Evolutionary conservation across 2,329 filamentous ascomycete species (phyloP).

Genomic region (Xylariaceae sp.): DNA sequence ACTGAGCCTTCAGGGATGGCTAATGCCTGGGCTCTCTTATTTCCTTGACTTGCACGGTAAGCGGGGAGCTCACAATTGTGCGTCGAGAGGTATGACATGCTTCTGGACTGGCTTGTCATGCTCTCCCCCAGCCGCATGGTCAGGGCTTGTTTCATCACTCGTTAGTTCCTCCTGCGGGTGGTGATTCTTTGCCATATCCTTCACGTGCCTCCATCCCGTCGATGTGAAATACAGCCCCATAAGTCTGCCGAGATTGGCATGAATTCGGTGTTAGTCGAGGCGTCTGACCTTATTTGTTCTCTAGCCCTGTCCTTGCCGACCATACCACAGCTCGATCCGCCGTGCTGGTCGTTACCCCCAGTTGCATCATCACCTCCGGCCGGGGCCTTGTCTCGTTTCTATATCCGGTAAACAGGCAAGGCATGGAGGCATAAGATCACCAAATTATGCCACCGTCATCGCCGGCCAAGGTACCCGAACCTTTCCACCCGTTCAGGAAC

Average conservation of each 20-base stretch:
- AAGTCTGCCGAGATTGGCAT: slow-evolving; percentile 20
- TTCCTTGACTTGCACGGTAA: slow-evolving; percentile 22
- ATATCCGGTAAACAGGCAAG: slow-evolving; percentile 45
- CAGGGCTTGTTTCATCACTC: slow-evolving; percentile 43
- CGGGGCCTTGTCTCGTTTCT: slow-evolving; percentile 42
- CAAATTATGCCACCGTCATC: slow-evolving; percentile 55
- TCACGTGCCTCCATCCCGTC: slow-evolving; percentile 37
- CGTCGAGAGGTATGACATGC: slow-evolving; percentile 27
- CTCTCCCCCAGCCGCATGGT: slow-evolving; percentile 39
- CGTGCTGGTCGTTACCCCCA: slow-evolving; percentile 33
- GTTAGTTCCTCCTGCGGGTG: slow-evolving; percentile 33
- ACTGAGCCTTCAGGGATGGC: slow-evolving; percentile 23
- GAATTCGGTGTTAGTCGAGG: slow-evolving; percentile 24
- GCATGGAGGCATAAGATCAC: slow-evolving; percentile 53
- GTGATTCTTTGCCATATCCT: slow-evolving; percentile 35
- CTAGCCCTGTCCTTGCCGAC: slow-evolving; percentile 33
- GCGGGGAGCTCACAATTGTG: slow-evolving; percentile 27
- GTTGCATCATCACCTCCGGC: slow-evolving; percentile 41
- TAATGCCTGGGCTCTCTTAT: slow-evolving; percentile 25
- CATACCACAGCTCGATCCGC: slow-evolving; percentile 27
- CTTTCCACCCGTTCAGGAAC: slow-evolving; percentile 44
- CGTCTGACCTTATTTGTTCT: slow-evolving; percentile 35
- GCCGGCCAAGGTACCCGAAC: slow-evolving; percentile 42
- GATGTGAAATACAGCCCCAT: slow-evolving; percentile 27
- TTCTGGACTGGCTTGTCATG: slow-evolving; percentile 36